These are phyloP conservation scores for Xylaria sp. DNA, from an alignment of 2,329 filamentous ascomycete species.

Conservation along the genomic window DNA sequence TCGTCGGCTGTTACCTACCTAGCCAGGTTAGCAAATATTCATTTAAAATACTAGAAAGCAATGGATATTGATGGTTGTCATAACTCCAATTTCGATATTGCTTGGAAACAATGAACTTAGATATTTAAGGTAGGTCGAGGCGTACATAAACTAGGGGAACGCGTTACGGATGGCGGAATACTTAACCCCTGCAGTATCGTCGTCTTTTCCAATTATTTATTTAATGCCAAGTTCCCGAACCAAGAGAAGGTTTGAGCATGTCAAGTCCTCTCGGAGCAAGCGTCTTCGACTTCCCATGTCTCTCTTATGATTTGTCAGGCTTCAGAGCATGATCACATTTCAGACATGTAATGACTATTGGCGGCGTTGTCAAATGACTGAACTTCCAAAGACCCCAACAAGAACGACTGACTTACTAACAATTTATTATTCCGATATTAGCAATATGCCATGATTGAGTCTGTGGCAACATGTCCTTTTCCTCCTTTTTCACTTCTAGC, in stretches of 20 bases:
- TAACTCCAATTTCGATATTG: not conserved
- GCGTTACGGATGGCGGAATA: not conserved
- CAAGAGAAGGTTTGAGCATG: not conserved
- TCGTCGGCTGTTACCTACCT: not conserved
- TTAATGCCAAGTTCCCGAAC: not conserved
- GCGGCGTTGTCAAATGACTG: not conserved
- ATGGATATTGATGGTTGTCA: not conserved
- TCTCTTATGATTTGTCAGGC: not conserved
- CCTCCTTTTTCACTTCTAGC: not conserved
- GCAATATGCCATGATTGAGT: constrained; percentile 1
- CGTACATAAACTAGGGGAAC: not conserved
- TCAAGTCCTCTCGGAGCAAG: not conserved
- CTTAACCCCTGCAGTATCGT: not conserved
- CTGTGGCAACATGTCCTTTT: not conserved
- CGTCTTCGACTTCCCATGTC: not conserved
- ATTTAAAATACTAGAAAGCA: not conserved
- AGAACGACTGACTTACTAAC: no score
- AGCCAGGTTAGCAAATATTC: not conserved
- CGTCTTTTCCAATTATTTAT: not conserved
- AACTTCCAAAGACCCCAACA: not conserved
- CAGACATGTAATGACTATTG: not conserved
- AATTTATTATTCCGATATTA: constrained; percentile 3
- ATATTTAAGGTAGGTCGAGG: not conserved
- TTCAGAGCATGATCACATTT: not conserved
- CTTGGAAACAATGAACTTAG: not conserved